Percentiles rank a stretch among this genome's conserved stretches.
These are phyloP conservation scores for Chlorella vulgaris DNA, from an alignment of 139 green algal genomes.

Conservation along the genomic window DNA sequence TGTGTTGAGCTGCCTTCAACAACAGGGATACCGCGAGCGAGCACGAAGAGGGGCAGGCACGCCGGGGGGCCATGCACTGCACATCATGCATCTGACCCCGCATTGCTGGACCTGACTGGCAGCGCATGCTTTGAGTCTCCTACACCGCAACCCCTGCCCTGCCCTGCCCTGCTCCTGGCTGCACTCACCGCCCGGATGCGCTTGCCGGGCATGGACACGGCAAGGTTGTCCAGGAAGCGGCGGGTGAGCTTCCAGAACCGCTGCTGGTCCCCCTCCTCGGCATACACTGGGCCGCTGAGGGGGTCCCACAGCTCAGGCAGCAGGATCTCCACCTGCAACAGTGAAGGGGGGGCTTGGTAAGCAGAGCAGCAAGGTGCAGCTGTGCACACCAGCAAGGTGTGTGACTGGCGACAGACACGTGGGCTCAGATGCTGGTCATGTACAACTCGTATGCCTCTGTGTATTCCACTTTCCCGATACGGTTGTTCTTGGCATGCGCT, in stretches of 20 bases:
- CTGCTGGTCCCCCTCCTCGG: constrained; percentile 86
- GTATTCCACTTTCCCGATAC: too few relatives aligned
- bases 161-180: not conserved
- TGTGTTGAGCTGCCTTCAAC: not conserved
- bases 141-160: too few relatives aligned
- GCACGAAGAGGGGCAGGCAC: not conserved
- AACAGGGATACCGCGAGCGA: not conserved
- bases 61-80: too few relatives aligned
- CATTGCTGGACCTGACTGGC: too few relatives aligned
- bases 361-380: not conserved
- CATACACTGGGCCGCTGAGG: constrained; percentile 77
- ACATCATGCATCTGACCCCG: too few relatives aligned
- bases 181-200: constrained; percentile 28
- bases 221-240: constrained; percentile 77
- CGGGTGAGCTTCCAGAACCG: constrained; percentile 79
- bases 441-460: too few relatives aligned
- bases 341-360: not conserved
- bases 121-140: not conserved
- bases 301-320: constrained; percentile 93
- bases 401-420: too few relatives aligned
- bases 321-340: constrained; percentile 89
- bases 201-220: constrained; percentile 14
- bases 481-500: too few relatives aligned
- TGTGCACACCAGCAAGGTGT: not conserved
- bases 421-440: too few relatives aligned